These are phyloP conservation scores for Xylaria scruposa DNA, from an alignment of 495 filamentous ascomycete genomes.

Conservation along the genomic window DNA sequence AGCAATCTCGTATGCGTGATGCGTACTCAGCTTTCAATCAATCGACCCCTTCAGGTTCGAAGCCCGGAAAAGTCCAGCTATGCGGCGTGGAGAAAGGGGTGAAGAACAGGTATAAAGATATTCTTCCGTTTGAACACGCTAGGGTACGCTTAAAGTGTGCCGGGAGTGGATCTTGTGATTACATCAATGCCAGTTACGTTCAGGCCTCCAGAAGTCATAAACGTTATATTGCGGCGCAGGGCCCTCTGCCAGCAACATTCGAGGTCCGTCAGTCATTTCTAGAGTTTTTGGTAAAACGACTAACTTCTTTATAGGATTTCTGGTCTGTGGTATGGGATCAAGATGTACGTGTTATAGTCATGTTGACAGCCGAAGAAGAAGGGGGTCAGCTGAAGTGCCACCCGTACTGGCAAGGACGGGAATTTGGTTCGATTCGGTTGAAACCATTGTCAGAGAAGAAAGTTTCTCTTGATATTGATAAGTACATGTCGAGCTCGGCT, in stretches of 20 bases:
- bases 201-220: constrained; percentile 79
- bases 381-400: constrained; percentile 95
- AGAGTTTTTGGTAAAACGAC: constrained; percentile 23
- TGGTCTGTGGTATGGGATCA: constrained; percentile 98
- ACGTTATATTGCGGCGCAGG: constrained; percentile 94
- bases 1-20: constrained; percentile 89
- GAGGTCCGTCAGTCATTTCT: constrained; percentile 63
- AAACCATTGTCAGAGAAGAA: constrained; percentile 80
- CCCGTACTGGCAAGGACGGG: constrained; percentile 83
- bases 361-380: constrained; percentile 95
- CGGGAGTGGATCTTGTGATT: constrained; percentile 80
- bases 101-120: constrained; percentile 98
- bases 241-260: constrained; percentile 91
- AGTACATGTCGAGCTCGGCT: constrained; percentile 44
- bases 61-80: constrained; percentile 55
- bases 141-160: constrained; percentile 79
- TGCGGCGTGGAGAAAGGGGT: constrained; percentile 93
- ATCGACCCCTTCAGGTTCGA: constrained; percentile 27
- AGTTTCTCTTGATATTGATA: constrained; percentile 73
- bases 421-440: constrained; percentile 81
- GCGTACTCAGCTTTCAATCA: constrained; percentile 72
- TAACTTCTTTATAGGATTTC: constrained; percentile 78
- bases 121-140: constrained; percentile 94
- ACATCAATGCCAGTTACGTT: constrained; percentile 92
- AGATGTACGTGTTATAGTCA: constrained; percentile 91